Evolutionary conservation across 805 yeast genomes (phyloP), one percentile per base, ranked within the genome.

Genomic region (Pichia occidentalis): DNA sequence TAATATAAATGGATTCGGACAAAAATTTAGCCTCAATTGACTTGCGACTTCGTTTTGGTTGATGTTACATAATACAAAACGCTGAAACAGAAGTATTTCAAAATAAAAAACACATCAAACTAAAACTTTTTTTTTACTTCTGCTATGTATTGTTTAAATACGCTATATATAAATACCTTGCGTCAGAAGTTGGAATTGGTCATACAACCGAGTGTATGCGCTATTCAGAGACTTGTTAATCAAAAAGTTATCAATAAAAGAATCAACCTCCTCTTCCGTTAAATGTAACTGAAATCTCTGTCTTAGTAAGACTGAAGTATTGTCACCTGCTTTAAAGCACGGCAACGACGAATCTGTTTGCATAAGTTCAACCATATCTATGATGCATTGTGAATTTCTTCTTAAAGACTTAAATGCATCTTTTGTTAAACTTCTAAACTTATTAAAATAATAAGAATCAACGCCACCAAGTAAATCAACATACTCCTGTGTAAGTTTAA

Each of bases 281-380:
- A 92, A 59, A 34, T 85, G 82, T 11, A 84, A 60, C 54, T 85
- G 95, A 48, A 88, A 74, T 52, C 98, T 69, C 56, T 87, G 96
- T 38, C 75, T 73, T 44, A 92, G 61, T 40, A 82, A 78, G 12
- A 76, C 75, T 36, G 92, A 78, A 0, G 97, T 88, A 36, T 82
- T 78, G 7, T 75, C 84, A 0, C 97, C 96, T 29, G 82, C 84
- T 42, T 77, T 80, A 65, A 92, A 92, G 55, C 98, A 92, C 1
- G 98, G 97, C 37, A 90, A 69, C 33, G 68, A 71, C 7, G 95
- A 86, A 47, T 90, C 96, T 48, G 79, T 80, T 54, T 85, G 95
- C 98, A 92, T 92, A 48, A 92, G 67, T 46, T 87, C 95, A 39
- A 94, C 95, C 70, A 92, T 73, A 20, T 80, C 74, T 1, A 90